Percentiles rank a stretch among this genome's conserved stretches.
These are phyloP conservation scores for Fusarium multiceps DNA, from an alignment of 2,329 filamentous ascomycete genomes.

Conservation along the genomic window DNA sequence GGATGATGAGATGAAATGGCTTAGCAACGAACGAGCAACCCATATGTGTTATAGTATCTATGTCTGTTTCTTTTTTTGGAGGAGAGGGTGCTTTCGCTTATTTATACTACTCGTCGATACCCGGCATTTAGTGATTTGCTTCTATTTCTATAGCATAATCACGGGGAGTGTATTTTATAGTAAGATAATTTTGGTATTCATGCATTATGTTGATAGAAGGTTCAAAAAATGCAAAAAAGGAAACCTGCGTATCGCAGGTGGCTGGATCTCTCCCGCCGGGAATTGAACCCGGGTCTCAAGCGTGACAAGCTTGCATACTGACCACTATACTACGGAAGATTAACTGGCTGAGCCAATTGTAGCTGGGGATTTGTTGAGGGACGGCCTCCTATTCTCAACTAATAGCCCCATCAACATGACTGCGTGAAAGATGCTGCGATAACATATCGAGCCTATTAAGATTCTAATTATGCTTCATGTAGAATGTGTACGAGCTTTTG, in stretches of 20 bases:
- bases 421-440: no score
- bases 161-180: conserved; percentile 22
- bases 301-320: conserved; percentile 43
- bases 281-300: conserved; percentile 44
- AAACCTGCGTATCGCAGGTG: conserved; percentile 22
- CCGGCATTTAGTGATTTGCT: conserved; percentile 45
- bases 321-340: conserved; percentile 42
- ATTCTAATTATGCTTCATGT: neutral
- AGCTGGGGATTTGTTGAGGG: neutral
- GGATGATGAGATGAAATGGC: conserved; percentile 25
- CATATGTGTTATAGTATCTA: conserved; percentile 37
- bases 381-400: fast-evolving
- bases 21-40: conserved; percentile 23
- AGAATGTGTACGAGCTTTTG: neutral
- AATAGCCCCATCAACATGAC: no score
- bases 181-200: conserved; percentile 1
- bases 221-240: neutral
- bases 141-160: conserved; percentile 16
- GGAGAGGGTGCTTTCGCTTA: conserved; percentile 35
- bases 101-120: conserved; percentile 51
- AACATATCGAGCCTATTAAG: neutral
- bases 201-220: neutral
- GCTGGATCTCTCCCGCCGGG: conserved; percentile 42
- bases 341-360: neutral
- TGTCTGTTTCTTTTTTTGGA: conserved; percentile 9